Evolutionary conservation across 169 alveolate genomes (phyloP).

Genomic region (Eimeria maxima): DNA sequence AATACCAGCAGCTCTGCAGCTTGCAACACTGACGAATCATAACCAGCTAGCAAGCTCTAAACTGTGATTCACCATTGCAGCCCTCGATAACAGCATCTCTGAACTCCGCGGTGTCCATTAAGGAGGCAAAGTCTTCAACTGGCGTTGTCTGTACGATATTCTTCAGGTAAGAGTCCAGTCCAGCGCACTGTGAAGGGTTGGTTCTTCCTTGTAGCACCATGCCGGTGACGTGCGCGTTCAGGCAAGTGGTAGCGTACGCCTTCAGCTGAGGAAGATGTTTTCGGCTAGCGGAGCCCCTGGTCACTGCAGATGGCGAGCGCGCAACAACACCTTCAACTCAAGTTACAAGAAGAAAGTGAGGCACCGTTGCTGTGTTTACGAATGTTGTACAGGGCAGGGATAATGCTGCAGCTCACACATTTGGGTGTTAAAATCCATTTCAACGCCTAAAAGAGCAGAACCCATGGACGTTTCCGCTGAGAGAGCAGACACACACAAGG

Average conservation of each 20-base stretch:
- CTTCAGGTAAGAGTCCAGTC: slow-evolving; percentile 17
- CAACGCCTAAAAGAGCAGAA: slow-evolving; percentile 45
- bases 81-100: slow-evolving; percentile 72
- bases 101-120: slow-evolving; percentile 40
- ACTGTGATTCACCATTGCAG: slow-evolving; percentile 49
- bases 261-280: slow-evolving; percentile 49
- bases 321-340: not conserved
- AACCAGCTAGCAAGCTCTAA: not conserved
- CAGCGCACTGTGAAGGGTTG: slow-evolving; percentile 12
- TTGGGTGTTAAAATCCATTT: slow-evolving; percentile 46
- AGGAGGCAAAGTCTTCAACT: not conserved
- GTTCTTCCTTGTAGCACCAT: slow-evolving; percentile 9
- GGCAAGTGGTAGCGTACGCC: slow-evolving; percentile 44
- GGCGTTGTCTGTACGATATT: not conserved
- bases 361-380: not conserved
- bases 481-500: not conserved
- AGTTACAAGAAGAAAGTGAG: slow-evolving; percentile 12
- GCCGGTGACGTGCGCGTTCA: slow-evolving; percentile 70
- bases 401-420: slow-evolving; percentile 28
- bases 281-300: not conserved
- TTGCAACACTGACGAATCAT: not conserved
- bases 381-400: not conserved
- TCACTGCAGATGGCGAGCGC: slow-evolving; percentile 11
- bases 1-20: not conserved
- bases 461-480: slow-evolving; percentile 48